Base-by-base conservation (phyloP, 164 flowering plant genomes). In the Sedum album region DNA sequence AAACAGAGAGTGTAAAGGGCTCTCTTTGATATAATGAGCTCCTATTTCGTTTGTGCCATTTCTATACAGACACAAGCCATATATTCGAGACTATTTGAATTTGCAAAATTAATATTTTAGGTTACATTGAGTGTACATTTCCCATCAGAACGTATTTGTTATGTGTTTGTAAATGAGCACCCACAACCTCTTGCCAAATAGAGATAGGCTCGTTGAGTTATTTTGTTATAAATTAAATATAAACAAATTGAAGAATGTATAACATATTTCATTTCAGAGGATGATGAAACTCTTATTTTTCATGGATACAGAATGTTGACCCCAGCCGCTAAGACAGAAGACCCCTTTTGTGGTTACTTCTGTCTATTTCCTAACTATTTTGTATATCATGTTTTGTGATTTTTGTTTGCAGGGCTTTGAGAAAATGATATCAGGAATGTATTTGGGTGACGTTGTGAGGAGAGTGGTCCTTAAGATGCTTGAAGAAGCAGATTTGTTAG, bases 391-490 rank as follows among this genome's bases (percentile, higher is more conserved):
- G 62, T 57, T 11, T 57, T 33, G 18, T 30, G 5, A 28, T 26
- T 57, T 23, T 67, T 73, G 79, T 65, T 39, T 79, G 70, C 83
- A 93, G 98, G 97, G 94, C 71, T 93, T 91, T 74, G 98, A 93
- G 84, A 93, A 93, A 83, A 88, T 93, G 98, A 88, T 93, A 73
- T 84, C 98, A 46, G 98, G 97, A 70, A 90, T 90, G 97, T 93
- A 93, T 78, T 78, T 93, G 41, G 98, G 98, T 69, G 98, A 93
- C 53, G 88, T 93, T 70, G 97, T 88, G 1, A 81, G 98, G 73
- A 88, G 97, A 82, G 96, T 91, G 35, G 74, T 93, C 66, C 83
- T 86, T 38, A 79, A 84, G 73, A 90, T 93, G 88, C 82, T 89
- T 15, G 78, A 78, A 63, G 97, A 85, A 70, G 79, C 87, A 0